Conservation (phyloP, 1,139 yeast species). For the Debaryomycetaceae sp. region DNA sequence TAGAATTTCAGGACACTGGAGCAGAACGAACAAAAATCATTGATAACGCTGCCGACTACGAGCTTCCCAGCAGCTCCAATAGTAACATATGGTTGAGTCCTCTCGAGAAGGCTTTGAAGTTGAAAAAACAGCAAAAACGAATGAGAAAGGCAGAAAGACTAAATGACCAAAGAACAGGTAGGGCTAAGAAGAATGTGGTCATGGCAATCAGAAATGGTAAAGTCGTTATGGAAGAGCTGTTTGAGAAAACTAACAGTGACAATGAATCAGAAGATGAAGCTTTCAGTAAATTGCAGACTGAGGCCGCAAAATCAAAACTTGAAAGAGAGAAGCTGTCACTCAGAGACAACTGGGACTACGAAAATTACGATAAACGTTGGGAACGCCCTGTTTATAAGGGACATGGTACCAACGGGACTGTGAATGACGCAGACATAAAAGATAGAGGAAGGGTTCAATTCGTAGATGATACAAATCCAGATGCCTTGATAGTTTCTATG, state of each 20-base stretch:
- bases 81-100: conserved; percentile 84
- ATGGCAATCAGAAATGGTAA: conserved; percentile 83
- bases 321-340: conserved; percentile 10
- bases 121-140: conserved; percentile 80
- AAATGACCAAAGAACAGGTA: conserved; percentile 60
- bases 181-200: conserved; percentile 71
- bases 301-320: conserved; percentile 19
- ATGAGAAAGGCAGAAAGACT: conserved; percentile 58
- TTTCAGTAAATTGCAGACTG: conserved; percentile 25
- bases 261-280: conserved; percentile 22
- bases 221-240: conserved; percentile 52
- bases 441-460: conserved; percentile 18
- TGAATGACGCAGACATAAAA: conserved; percentile 1
- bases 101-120: conserved; percentile 75
- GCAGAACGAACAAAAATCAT: conserved; percentile 89
- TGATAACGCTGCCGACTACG: conserved; percentile 91
- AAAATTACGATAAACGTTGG: conserved; percentile 51
- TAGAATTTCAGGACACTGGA: conserved; percentile 81
- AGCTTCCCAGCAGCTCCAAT: conserved; percentile 44
- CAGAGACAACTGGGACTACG: conserved; percentile 53
- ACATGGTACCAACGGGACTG: background rate
- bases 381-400: conserved; percentile 42
- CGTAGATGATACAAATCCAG: conserved; percentile 17
- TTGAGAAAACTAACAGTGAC: conserved; percentile 12
- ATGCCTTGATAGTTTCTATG: conserved; percentile 19